Evolutionary conservation across 2,329 filamentous ascomycete species (phyloP), one percentile per base, ranked within the genome.

Genomic region (Fusarium humuli): DNA sequence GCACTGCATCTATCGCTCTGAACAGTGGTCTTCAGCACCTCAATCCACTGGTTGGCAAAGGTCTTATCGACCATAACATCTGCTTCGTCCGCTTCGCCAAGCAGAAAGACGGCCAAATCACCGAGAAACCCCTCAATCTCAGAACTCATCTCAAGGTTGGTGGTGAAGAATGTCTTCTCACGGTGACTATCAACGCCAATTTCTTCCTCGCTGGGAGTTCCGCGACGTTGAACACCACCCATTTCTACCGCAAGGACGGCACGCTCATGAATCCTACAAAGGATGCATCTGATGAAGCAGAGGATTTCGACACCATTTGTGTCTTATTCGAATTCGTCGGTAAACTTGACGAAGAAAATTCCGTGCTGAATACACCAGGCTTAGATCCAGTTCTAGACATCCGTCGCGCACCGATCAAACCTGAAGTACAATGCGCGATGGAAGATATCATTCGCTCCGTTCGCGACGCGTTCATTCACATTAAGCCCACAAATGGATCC

Each of bases 171-270:
- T 59, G 60, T 20, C 59, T 71, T 1, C 34, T 71, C 25, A 71
- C 67, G 0, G 67, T 71, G 7, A 71, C 69, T 2, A 64, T 71
- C 44, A 71, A 71, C 4, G 69, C 69, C 2, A 71, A 69, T 14
- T 71, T 69, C 32, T 71, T 71, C 60, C 37, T 71, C 0, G 57
- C 69, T 4, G 69, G 69, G 23, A 71, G 60, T 29, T 71, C 69
- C 9, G 69, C 69, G 0, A 53, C 60, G 2, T 49, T 71, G 8
- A 63, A 56, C 9, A 71, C 69, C 1, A 68, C 68, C 0, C 67
- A 71, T 12, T 71, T 61, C 13, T 71, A 71, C 40, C 22, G 22
- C 41, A 32, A 10, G 4, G 13, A 69, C 1, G 69, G 65, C 1
- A 30, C 18, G 1, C 67, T 71, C 13, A 30, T 66, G 23, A 52